These are phyloP conservation scores for Pedinophyceae sp. DNA, from an alignment of 139 green algal genomes.

Conservation along the genomic window DNA sequence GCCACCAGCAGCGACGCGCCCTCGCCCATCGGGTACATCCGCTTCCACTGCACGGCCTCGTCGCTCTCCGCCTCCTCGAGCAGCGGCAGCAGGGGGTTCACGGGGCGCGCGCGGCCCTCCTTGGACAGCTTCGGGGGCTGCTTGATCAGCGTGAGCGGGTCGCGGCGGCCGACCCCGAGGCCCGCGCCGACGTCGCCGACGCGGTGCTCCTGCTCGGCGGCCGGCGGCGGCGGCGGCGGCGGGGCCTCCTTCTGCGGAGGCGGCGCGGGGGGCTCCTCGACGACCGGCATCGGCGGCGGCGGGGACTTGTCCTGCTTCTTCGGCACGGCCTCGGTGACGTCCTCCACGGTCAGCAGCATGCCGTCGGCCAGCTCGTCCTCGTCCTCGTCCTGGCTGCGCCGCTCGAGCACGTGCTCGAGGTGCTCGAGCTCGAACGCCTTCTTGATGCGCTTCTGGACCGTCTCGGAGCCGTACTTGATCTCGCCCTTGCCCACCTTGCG, in stretches of 20 bases:
- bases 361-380: constrained; percentile 30
- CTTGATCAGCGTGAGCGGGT: constrained; percentile 33
- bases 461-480: constrained; percentile 23
- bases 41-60: constrained; percentile 29
- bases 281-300: constrained; percentile 4
- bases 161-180: constrained; percentile 23
- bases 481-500: constrained; percentile 19
- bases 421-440: neutral
- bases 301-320: constrained; percentile 11
- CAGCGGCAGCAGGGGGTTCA: constrained; percentile 22
- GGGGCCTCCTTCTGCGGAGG: neutral
- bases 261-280: neutral
- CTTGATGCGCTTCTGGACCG: constrained; percentile 4
- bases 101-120: constrained; percentile 12
- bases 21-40: constrained; percentile 38
- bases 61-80: constrained; percentile 15
- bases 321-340: constrained; percentile 3
- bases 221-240: constrained; percentile 1
- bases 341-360: constrained; percentile 23
- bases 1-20: constrained; percentile 57
- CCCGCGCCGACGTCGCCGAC: constrained; percentile 28
- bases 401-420: too few species aligned
- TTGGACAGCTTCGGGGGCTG: constrained; percentile 27
- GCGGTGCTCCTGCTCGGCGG: too few species aligned
- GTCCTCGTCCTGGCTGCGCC: constrained; percentile 27